These are phyloP conservation scores for Herpetomonas tarakana DNA, from an alignment of 208 protist species.

Conservation along the genomic window DNA sequence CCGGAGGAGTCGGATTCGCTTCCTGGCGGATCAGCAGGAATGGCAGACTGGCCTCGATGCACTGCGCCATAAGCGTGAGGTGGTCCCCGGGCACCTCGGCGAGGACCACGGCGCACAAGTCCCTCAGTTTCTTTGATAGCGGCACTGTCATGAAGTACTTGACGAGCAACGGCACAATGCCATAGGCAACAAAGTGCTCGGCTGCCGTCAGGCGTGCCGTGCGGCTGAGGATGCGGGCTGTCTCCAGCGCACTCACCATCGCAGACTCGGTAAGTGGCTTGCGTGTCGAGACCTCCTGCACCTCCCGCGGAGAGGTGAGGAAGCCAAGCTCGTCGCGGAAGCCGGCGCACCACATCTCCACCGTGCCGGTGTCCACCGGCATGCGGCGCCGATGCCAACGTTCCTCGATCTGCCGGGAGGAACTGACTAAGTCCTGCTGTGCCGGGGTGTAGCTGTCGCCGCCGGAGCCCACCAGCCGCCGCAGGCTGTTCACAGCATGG, in stretches of 20 bases:
- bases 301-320: conserved; percentile 4
- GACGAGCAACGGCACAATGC: conserved; percentile 29
- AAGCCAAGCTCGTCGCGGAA: conserved; percentile 29
- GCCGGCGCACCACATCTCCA: conserved; percentile 30
- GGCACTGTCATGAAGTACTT: conserved; percentile 31
- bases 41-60: conserved; percentile 7
- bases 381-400: conserved; percentile 26
- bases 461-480: conserved; percentile 44
- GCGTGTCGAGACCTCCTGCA: conserved; percentile 6
- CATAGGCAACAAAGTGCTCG: conserved; percentile 17
- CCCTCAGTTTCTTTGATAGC: conserved; percentile 28
- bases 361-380: conserved; percentile 19
- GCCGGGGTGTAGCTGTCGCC: conserved; percentile 35
- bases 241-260: conserved; percentile 47
- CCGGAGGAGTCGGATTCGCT: neutral
- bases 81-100: conserved; percentile 26
- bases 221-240: conserved; percentile 33
- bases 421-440: conserved; percentile 48
- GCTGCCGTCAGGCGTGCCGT: conserved; percentile 13
- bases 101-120: conserved; percentile 23
- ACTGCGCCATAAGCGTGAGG: conserved; percentile 23
- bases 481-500: conserved; percentile 51
- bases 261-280: conserved; percentile 46
- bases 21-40: neutral
- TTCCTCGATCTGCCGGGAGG: conserved; percentile 51